A percentile compares a stretch with the other conserved stretches of the same genome.
Evolutionary conservation across 345 rosid genomes (phyloP).

Genomic region (Populus euphratica): DNA sequence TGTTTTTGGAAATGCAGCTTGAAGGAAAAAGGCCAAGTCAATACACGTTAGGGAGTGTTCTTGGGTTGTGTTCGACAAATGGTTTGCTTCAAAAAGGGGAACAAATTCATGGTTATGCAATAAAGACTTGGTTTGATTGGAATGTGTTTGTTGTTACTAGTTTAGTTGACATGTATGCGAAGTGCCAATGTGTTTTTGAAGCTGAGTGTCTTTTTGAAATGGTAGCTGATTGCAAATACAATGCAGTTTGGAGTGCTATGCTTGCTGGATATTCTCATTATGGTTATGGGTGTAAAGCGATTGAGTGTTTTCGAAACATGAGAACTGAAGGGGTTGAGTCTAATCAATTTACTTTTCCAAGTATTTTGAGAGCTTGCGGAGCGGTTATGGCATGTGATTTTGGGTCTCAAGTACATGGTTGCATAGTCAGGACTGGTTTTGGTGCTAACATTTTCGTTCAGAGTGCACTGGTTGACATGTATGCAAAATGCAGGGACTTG

Average conservation of each 20-base stretch:
- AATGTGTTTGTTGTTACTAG: constrained; percentile 66
- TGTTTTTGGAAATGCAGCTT: constrained; percentile 67
- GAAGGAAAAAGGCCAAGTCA: constrained; percentile 54
- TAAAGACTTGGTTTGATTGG: constrained; percentile 48
- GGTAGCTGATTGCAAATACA: constrained; percentile 39
- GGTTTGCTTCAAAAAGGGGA: constrained; percentile 54
- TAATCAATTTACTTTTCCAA: constrained; percentile 80
- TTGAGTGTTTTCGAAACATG: constrained; percentile 60
- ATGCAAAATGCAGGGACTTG: constrained; percentile 72
- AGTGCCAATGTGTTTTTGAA: constrained; percentile 56
- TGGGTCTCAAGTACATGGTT: constrained; percentile 74
- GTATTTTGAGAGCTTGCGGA: constrained; percentile 70
- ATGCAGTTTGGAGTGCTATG: constrained; percentile 88
- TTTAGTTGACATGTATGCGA: constrained; percentile 77
- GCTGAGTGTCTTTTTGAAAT: constrained; percentile 61
- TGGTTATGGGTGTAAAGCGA: constrained; percentile 54
- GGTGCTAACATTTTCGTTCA: constrained; percentile 62
- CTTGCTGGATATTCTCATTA: constrained; percentile 66
- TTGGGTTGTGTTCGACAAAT: constrained; percentile 50
- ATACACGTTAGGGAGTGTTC: constrained; percentile 67
- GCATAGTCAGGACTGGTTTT: constrained; percentile 63
- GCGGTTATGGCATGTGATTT: constrained; percentile 41
- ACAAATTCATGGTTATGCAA: constrained; percentile 62
- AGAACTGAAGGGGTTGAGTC: constrained; percentile 46
- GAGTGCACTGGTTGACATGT: constrained; percentile 80